phyloP scores from a whole-genome alignment of 2,329 filamentous ascomycete species.

The Albophoma yamanashiensis region DNA sequence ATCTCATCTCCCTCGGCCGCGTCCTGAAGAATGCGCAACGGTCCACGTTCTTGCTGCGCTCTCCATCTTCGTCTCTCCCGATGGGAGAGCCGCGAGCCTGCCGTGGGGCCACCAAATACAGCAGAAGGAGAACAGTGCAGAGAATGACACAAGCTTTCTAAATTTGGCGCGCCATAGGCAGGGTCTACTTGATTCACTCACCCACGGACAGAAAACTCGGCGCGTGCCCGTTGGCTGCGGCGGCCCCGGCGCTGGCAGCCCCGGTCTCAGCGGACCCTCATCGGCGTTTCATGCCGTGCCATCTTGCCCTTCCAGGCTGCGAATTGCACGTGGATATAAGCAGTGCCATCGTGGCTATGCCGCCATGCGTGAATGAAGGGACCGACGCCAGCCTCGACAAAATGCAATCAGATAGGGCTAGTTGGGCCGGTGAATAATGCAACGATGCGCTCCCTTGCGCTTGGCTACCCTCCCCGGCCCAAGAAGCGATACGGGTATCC shows the following conservation, averaged over 20 bases:
- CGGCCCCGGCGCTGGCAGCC: neutral
- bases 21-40: neutral
- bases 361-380: neutral
- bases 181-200: neutral
- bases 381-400: neutral
- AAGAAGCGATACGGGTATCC: no score
- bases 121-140: neutral
- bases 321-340: neutral
- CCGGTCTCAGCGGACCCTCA: neutral
- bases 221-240: neutral
- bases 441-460: neutral
- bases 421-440: no score
- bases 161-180: neutral
- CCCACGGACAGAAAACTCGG: neutral
- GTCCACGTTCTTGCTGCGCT: neutral
- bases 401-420: neutral
- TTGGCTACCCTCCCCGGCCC: neutral
- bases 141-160: neutral
- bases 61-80: neutral
- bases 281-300: slow-evolving; percentile 1
- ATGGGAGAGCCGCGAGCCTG: neutral
- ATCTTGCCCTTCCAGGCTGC: no score
- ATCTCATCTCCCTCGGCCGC: neutral
- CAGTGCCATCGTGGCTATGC: neutral
- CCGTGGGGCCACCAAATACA: neutral